Percentiles rank a stretch among this genome's conserved stretches.
Evolutionary conservation across 2,329 filamentous ascomycete species (phyloP).

Genomic region (Colletotrichum sp.): DNA sequence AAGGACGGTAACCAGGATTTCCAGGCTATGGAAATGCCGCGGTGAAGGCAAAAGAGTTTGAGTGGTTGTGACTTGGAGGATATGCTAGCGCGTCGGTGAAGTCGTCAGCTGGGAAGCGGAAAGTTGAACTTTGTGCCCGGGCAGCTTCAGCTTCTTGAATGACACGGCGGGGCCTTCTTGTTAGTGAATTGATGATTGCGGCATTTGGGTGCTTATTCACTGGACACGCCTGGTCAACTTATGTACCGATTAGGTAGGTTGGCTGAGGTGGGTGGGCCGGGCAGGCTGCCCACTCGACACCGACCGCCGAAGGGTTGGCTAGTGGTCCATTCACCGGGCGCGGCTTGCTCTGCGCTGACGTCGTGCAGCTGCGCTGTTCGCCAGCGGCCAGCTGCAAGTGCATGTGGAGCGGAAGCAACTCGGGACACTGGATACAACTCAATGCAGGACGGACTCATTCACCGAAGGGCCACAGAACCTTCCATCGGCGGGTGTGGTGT

Average conservation of each 20-base stretch:
- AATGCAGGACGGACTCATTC: background rate
- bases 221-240: background rate
- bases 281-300: background rate
- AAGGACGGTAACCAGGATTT: background rate
- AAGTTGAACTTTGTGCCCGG: background rate
- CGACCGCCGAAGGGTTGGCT: background rate
- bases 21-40: background rate
- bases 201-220: constrained; percentile 13
- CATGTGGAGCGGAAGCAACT: background rate
- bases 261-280: background rate
- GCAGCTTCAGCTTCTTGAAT: background rate
- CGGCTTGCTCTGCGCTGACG: constrained; percentile 7
- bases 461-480: background rate
- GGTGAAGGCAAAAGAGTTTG: background rate
- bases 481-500: background rate
- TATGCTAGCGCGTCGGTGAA: background rate
- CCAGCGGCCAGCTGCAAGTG: background rate
- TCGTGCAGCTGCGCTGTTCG: background rate
- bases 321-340: background rate
- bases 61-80: background rate
- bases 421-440: background rate
- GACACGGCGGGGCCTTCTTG: background rate
- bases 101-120: background rate
- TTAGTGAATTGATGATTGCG: constrained; percentile 13
- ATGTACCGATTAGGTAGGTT: background rate